A percentile compares a stretch with the other conserved stretches of the same genome.
phyloP scores from a whole-genome alignment of 495 filamentous ascomycete genomes.

The Parmelia sp. region DNA sequence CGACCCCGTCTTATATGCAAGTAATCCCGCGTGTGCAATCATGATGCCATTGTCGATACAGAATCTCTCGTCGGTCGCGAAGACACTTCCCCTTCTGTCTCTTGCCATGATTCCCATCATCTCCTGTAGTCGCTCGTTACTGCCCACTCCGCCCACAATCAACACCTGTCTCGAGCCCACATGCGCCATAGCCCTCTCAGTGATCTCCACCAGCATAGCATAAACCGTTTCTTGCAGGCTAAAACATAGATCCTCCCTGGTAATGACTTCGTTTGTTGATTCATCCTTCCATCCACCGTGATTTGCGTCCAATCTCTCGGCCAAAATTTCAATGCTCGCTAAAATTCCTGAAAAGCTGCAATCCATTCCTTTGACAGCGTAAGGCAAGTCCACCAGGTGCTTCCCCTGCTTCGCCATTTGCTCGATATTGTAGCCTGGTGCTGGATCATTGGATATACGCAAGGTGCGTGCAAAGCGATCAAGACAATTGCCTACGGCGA shows the following conservation, averaged over 20 bases:
- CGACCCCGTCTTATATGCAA: constrained; percentile 76
- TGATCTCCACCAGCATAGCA: constrained; percentile 97
- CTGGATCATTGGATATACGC: constrained; percentile 87
- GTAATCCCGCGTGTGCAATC: constrained; percentile 93
- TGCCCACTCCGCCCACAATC: constrained; percentile 97
- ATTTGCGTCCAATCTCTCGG: constrained; percentile 43
- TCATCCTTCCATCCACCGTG: constrained; percentile 31
- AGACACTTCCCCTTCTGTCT: constrained; percentile 83
- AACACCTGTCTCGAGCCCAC: constrained; percentile 85
- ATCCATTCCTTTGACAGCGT: constrained; percentile 98
- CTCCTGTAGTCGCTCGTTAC: constrained; percentile 88
- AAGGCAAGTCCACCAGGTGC: constrained; percentile 78
- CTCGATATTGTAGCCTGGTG: constrained; percentile 97
- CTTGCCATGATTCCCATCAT: constrained; percentile 98
- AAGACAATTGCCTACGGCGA: constrained; percentile 95
- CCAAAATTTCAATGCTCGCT: constrained; percentile 70
- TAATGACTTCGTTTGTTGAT: constrained; percentile 47
- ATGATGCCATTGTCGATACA: constrained; percentile 99
- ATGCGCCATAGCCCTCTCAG: constrained; percentile 96
- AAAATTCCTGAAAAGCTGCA: constrained; percentile 90
- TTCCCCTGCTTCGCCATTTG: constrained; percentile 79
- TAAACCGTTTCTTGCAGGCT: constrained; percentile 91
- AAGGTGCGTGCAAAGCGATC: constrained; percentile 92
- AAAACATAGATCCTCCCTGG: constrained; percentile 86
- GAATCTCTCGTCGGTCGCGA: constrained; percentile 92